A percentile compares a stretch with the other conserved stretches of the same genome.
These are phyloP conservation scores for Thuidium tamariscinum DNA, from an alignment of 225 moss, liverwort and hornwort genomes.

Conservation along the genomic window DNA sequence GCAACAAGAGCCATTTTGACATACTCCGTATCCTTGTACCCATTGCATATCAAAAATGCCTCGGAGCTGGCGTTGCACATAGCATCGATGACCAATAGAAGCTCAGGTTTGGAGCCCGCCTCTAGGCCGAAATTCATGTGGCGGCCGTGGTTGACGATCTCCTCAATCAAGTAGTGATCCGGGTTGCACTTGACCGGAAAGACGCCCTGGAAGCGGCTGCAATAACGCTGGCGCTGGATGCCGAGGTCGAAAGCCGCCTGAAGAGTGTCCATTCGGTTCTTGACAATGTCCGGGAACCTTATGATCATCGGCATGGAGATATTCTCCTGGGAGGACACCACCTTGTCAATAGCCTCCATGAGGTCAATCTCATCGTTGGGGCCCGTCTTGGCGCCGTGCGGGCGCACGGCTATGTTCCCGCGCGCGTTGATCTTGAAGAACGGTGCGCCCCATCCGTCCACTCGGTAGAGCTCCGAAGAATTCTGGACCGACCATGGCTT, in stretches of 20 bases:
- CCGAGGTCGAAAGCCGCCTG: slow-evolving; percentile 62
- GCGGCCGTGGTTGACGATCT: slow-evolving; percentile 64
- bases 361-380: slow-evolving; percentile 57
- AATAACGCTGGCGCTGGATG: slow-evolving; percentile 39
- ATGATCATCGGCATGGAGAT: slow-evolving; percentile 66
- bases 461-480: slow-evolving; percentile 66
- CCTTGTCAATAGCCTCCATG: slow-evolving; percentile 47
- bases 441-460: slow-evolving; percentile 86
- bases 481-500: slow-evolving; percentile 57
- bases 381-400: slow-evolving; percentile 27
- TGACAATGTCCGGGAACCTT: slow-evolving; percentile 63
- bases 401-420: slow-evolving; percentile 69
- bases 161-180: slow-evolving; percentile 69
- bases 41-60: slow-evolving; percentile 86
- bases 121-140: slow-evolving; percentile 75
- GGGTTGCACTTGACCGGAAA: slow-evolving; percentile 93
- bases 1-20: slow-evolving; percentile 65
- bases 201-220: slow-evolving; percentile 71
- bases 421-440: slow-evolving; percentile 68
- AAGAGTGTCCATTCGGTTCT: slow-evolving; percentile 47
- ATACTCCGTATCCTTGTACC: slow-evolving; percentile 84
- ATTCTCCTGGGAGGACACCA: slow-evolving; percentile 25
- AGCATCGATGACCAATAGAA: slow-evolving; percentile 63
- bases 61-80: slow-evolving; percentile 54
- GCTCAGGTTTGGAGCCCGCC: slow-evolving; percentile 84